Percentiles rank a stretch among this genome's conserved stretches.
These are phyloP conservation scores for Meyerozyma carpophila DNA, from an alignment of 1,139 yeast species.

Conservation along the genomic window DNA sequence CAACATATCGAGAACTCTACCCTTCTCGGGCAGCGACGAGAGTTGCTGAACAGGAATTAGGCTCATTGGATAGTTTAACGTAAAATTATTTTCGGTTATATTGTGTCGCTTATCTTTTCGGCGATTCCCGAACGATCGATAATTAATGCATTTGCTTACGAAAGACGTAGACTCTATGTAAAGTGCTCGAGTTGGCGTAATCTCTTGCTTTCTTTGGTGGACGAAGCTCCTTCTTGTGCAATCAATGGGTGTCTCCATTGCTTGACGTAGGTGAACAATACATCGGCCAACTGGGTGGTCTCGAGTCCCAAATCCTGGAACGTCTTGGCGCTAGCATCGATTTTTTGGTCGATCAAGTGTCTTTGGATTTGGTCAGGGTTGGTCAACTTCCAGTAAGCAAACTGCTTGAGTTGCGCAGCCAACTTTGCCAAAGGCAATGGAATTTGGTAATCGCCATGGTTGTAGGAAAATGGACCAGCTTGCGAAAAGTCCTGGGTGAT, in stretches of 20 bases:
- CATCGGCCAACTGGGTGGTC: constrained; percentile 64
- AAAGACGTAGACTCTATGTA: constrained; percentile 15
- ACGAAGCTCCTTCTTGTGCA: constrained; percentile 42
- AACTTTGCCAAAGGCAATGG: constrained; percentile 41
- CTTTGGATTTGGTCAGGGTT: constrained; percentile 77
- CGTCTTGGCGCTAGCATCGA: constrained; percentile 58
- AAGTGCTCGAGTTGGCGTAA: constrained; percentile 46
- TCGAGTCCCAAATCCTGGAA: constrained; percentile 72
- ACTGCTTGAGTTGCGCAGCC: constrained; percentile 44
- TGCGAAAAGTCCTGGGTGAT: constrained; percentile 56
- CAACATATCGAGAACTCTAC: constrained; percentile 44
- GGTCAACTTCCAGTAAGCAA: constrained; percentile 63
- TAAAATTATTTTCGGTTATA: constrained; percentile 6
- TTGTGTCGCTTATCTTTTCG: constrained; percentile 13
- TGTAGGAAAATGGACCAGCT: constrained; percentile 50
- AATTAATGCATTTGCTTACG: constrained; percentile 1
- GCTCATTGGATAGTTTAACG: neutral
- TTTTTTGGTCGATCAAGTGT: constrained; percentile 61
- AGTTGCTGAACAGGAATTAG: neutral
- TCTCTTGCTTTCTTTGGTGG: constrained; percentile 36
- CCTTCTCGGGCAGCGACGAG: constrained; percentile 12
- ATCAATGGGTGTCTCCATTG: constrained; percentile 51
- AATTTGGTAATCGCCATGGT: constrained; percentile 45
- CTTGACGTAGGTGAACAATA: constrained; percentile 59
- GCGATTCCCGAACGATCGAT: neutral